phyloP scores from a whole-genome alignment of 805 yeast genomes.

The Candida caryicola region DNA sequence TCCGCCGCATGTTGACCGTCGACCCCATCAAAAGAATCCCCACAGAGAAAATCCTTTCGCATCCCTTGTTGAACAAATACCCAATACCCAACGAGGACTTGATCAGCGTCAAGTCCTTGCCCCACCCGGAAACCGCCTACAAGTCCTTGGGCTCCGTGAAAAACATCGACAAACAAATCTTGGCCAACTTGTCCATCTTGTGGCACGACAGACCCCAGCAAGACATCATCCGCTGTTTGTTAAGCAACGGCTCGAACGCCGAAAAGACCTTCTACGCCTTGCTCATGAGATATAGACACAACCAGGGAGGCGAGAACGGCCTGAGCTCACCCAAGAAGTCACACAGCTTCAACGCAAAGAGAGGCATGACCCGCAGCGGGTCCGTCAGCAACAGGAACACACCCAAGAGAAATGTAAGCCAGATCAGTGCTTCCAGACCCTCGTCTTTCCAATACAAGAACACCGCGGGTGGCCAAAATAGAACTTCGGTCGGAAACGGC shows the following conservation, averaged over 20 bases:
- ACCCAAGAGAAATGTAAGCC: constrained; percentile 27
- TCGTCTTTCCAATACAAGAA: constrained; percentile 41
- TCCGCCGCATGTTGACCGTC: constrained; percentile 62
- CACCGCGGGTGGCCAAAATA: constrained; percentile 16
- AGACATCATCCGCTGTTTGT: constrained; percentile 37
- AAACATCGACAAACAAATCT: constrained; percentile 51
- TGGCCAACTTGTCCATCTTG: constrained; percentile 53
- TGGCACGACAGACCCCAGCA: constrained; percentile 54
- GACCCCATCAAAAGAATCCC: constrained; percentile 70
- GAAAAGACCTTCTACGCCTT: constrained; percentile 48
- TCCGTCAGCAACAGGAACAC: constrained; percentile 20
- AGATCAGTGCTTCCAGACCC: constrained; percentile 40
- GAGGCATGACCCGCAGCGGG: constrained; percentile 16
- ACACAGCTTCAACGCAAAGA: constrained; percentile 13
- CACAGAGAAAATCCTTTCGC: constrained; percentile 61
- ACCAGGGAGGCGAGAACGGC: constrained; percentile 28
- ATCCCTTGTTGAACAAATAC: constrained; percentile 53
- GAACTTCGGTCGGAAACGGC: constrained; percentile 13
- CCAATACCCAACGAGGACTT: constrained; percentile 47
- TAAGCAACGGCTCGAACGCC: constrained; percentile 40
- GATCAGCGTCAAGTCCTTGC: constrained; percentile 45
- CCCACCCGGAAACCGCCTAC: constrained; percentile 54
- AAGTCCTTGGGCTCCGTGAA: constrained; percentile 46
- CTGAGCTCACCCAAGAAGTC: constrained; percentile 12
- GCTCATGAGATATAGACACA: constrained; percentile 43